Evolutionary conservation across 495 filamentous ascomycete species (phyloP).

Genomic region (Astrothelium subdiscretum): DNA sequence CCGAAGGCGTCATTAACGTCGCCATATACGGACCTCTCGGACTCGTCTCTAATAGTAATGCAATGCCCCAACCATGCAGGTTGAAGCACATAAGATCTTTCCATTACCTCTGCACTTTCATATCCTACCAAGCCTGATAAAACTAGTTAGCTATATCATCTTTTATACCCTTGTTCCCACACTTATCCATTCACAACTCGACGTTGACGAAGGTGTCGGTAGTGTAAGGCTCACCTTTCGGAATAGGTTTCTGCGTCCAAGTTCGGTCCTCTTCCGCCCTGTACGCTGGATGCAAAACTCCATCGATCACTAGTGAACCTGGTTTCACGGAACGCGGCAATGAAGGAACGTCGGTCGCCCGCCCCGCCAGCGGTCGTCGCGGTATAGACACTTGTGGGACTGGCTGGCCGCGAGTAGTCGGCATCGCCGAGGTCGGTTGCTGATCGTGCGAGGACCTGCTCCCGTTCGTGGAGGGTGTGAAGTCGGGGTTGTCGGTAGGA

Average conservation of each 20-base stretch:
- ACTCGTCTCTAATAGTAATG: not conserved
- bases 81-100: not conserved
- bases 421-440: not conserved
- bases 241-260: not conserved
- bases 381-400: not conserved
- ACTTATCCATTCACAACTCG: not conserved
- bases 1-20: not conserved
- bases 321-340: not conserved
- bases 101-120: too few species aligned
- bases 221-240: too few species aligned
- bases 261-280: not conserved
- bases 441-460: not conserved
- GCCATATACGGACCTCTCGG: not conserved
- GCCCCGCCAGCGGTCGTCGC: not conserved
- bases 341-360: not conserved
- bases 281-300: conserved; percentile 2
- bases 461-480: not conserved
- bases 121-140: too few species aligned
- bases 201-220: not conserved
- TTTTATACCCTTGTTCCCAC: not conserved
- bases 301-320: conserved; percentile 1
- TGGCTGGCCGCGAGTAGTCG: not conserved
- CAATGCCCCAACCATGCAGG: not conserved
- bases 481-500: not conserved
- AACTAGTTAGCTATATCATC: too few species aligned